phyloP scores from a whole-genome alignment of 140 eudicot species.

The Ambrosia hybrid region DNA sequence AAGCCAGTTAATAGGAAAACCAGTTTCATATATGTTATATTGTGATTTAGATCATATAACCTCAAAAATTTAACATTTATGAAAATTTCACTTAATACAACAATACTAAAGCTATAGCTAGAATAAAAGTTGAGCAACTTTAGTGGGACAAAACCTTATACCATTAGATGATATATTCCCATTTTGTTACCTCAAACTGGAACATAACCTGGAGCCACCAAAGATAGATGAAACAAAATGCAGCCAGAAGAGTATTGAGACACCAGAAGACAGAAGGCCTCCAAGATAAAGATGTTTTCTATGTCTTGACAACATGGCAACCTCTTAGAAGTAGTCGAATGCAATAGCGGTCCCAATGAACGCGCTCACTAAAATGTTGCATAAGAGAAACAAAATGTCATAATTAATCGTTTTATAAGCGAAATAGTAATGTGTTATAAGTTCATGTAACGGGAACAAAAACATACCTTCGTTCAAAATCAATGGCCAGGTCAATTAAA shows the following conservation, averaged over 20 bases:
- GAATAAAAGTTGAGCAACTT: too few species aligned
- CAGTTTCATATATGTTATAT: too few species aligned
- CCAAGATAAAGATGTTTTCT: conserved; percentile 78
- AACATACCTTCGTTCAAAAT: conserved; percentile 62
- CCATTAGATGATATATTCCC: too few species aligned
- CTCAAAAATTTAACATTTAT: too few species aligned
- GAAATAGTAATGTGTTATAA: too few species aligned
- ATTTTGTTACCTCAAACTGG: conserved; percentile 64
- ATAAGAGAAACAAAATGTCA: neutral
- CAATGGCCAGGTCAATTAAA: conserved; percentile 60
- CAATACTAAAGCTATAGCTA: too few species aligned
- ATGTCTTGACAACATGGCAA: conserved; percentile 85
- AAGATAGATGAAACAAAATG: conserved; percentile 77
- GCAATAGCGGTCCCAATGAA: conserved; percentile 84
- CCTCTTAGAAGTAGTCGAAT: conserved; percentile 79
- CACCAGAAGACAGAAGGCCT: conserved; percentile 78
- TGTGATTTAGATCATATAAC: too few species aligned
- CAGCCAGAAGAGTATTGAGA: conserved; percentile 83
- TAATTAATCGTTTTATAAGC: neutral
- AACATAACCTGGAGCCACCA: conserved; percentile 70
- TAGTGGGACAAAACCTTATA: too few species aligned
- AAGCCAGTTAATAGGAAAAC: too few species aligned
- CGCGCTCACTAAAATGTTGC: conserved; percentile 74
- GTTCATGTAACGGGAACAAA: neutral
- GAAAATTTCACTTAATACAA: too few species aligned